phyloP scores from a whole-genome alignment of 148 eudicot genomes.

The Rhododendron williamsianum region DNA sequence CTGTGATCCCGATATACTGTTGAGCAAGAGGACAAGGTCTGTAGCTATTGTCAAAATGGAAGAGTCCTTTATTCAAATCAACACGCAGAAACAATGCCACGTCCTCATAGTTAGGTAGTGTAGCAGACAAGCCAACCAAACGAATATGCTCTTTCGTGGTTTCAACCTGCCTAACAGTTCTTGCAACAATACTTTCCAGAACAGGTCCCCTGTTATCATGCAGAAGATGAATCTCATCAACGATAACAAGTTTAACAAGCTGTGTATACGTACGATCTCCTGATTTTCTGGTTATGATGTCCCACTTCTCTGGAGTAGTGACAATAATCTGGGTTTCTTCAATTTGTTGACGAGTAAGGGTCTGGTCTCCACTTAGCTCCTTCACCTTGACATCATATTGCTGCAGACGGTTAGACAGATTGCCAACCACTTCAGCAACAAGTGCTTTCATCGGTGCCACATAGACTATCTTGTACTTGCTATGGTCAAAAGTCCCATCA shows the following conservation, averaged over 20 bases:
- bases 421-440: constrained; percentile 67
- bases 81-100: constrained; percentile 62
- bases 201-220: constrained; percentile 74
- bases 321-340: constrained; percentile 71
- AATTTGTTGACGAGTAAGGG: constrained; percentile 52
- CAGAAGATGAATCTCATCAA: constrained; percentile 68
- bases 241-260: constrained; percentile 57
- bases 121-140: constrained; percentile 60
- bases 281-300: constrained; percentile 61
- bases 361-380: constrained; percentile 69
- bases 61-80: constrained; percentile 43
- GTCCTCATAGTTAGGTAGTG: constrained; percentile 62
- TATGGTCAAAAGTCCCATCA: constrained; percentile 47
- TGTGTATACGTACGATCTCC: constrained; percentile 67
- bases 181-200: constrained; percentile 64
- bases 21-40: constrained; percentile 75
- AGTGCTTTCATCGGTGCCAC: constrained; percentile 74
- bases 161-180: constrained; percentile 66
- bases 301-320: constrained; percentile 76
- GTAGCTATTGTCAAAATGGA: constrained; percentile 59
- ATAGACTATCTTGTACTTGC: constrained; percentile 52
- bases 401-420: constrained; percentile 49
- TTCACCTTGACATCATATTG: constrained; percentile 53
- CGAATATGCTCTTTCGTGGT: constrained; percentile 61
- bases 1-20: constrained; percentile 60